Evolutionary conservation across 495 filamentous ascomycete genomes (phyloP).

Genomic region (Aspergillus olivimuriae): DNA sequence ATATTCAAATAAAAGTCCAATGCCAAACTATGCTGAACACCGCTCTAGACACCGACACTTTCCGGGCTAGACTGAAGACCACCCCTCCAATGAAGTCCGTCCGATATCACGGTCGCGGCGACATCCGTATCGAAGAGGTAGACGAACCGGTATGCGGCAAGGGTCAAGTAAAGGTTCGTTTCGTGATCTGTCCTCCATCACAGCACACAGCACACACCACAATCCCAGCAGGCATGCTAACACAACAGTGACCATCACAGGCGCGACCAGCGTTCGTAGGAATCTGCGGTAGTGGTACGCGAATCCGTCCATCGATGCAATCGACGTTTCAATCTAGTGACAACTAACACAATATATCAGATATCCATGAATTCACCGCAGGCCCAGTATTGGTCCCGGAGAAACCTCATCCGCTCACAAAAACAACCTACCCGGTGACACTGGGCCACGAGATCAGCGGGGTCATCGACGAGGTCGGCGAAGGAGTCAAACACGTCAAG

Average conservation of each 20-base stretch:
- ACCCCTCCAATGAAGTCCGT: slow-evolving; percentile 27
- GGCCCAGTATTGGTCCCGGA: slow-evolving; percentile 2
- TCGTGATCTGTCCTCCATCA: neutral
- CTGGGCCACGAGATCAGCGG: slow-evolving; percentile 4
- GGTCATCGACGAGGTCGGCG: neutral
- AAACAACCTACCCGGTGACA: neutral
- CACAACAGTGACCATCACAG: slow-evolving; percentile 16
- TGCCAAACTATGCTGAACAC: slow-evolving; percentile 5
- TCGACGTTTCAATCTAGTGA: neutral
- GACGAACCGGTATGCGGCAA: slow-evolving; percentile 32
- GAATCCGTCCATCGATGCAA: neutral
- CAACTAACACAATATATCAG: slow-evolving; percentile 9
- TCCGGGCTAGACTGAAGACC: slow-evolving; percentile 6
- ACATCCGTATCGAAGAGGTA: slow-evolving; percentile 33
- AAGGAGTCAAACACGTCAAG: neutral
- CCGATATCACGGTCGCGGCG: slow-evolving; percentile 31
- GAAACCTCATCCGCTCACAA: neutral
- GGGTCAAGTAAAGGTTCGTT: slow-evolving; percentile 32
- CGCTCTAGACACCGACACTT: slow-evolving; percentile 3
- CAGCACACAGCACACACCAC: neutral
- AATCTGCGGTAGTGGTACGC: slow-evolving; percentile 48
- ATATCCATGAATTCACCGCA: slow-evolving; percentile 2
- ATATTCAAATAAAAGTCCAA: no score
- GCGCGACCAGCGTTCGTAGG: slow-evolving; percentile 50
- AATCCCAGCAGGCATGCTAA: neutral